Percentiles rank a stretch among this genome's conserved stretches.
These are phyloP conservation scores for Trypanosoma conorhini DNA, from an alignment of 208 protist genomes.

Conservation along the genomic window DNA sequence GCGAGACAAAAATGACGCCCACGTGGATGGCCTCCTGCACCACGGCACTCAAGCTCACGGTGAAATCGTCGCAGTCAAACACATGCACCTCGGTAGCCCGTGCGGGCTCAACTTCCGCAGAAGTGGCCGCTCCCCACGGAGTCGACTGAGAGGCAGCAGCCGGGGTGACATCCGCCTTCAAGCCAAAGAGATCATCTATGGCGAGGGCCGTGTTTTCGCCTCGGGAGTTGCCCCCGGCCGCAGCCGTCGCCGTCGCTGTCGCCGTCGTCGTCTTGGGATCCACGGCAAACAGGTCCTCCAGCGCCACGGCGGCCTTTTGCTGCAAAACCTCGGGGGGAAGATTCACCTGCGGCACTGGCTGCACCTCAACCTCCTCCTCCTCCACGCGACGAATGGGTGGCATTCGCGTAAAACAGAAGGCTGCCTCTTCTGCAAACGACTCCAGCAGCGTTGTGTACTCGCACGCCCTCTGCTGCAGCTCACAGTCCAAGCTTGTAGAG, in stretches of 20 bases:
- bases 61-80: constrained; percentile 57
- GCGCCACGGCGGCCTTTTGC: constrained; percentile 46
- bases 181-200: constrained; percentile 34
- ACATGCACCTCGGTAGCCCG: constrained; percentile 28
- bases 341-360: constrained; percentile 64
- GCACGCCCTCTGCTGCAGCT: constrained; percentile 95
- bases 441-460: constrained; percentile 89
- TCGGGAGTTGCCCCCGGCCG: neutral
- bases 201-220: neutral
- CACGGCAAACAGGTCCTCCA: constrained; percentile 79
- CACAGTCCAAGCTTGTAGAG: constrained; percentile 84
- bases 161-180: neutral
- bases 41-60: constrained; percentile 37
- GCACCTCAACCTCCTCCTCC: constrained; percentile 37
- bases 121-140: constrained; percentile 3
- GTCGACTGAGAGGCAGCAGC: neutral
- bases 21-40: constrained; percentile 25
- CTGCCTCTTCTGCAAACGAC: constrained; percentile 72
- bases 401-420: constrained; percentile 82
- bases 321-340: constrained; percentile 49
- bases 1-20: constrained; percentile 49
- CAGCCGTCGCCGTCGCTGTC: neutral
- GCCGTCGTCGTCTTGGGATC: constrained; percentile 2
- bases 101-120: constrained; percentile 6
- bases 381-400: constrained; percentile 52